Percentiles rank a stretch among this genome's conserved stretches.
These are phyloP conservation scores for Rutstroemia sydowiana DNA, from an alignment of 2,329 filamentous ascomycete species.

Conservation along the genomic window DNA sequence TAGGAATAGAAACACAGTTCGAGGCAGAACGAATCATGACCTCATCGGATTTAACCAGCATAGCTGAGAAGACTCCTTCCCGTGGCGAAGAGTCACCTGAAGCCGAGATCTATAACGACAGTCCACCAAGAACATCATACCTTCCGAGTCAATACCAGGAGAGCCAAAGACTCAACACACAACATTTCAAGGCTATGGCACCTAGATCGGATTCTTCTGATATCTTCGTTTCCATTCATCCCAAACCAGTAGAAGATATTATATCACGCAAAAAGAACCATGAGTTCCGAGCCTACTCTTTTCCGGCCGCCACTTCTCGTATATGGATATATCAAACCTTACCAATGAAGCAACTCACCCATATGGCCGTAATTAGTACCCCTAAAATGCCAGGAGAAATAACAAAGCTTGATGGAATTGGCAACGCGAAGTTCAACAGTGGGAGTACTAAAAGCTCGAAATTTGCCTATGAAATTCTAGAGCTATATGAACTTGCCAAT, in stretches of 20 bases:
- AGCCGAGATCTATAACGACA: background rate
- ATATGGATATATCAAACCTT: conserved; percentile 54
- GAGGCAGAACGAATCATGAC: conserved; percentile 14
- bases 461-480: conserved; percentile 43
- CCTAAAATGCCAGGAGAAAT: conserved; percentile 43
- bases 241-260: conserved; percentile 42
- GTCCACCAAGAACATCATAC: background rate
- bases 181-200: conserved; percentile 41
- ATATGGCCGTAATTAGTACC: conserved; percentile 49
- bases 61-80: background rate
- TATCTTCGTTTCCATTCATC: conserved; percentile 44
- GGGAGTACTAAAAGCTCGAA: conserved; percentile 11
- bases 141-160: conserved; percentile 27
- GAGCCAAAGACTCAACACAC: conserved; percentile 45
- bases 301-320: conserved; percentile 48
- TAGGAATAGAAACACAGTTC: conserved; percentile 24
- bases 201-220: conserved; percentile 45
- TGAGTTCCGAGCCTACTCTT: conserved; percentile 47
- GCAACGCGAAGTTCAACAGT: conserved; percentile 40
- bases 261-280: conserved; percentile 44
- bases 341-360: conserved; percentile 42
- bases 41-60: background rate
- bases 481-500: conserved; percentile 57
- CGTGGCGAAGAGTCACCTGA: conserved; percentile 10
- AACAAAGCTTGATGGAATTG: conserved; percentile 36